Evolutionary conservation across 2,329 filamentous ascomycete genomes (phyloP).

Genomic region (Xylaria sp.): DNA sequence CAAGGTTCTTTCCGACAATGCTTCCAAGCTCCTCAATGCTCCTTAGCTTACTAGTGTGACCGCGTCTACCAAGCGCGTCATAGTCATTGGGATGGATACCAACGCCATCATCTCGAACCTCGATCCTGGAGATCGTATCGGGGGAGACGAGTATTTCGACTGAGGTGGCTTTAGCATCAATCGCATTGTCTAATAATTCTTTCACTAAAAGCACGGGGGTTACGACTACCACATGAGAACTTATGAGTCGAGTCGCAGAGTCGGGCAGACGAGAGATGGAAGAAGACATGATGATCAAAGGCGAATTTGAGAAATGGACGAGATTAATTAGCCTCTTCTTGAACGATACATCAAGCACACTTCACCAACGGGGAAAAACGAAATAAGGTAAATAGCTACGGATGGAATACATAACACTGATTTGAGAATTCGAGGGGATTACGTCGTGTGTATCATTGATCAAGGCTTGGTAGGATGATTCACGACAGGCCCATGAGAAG

Average conservation of each 20-base stretch:
- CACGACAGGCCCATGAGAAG: not conserved
- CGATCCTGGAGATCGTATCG: conserved; percentile 74
- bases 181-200: conserved; percentile 80
- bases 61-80: conserved; percentile 68
- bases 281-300: conserved; percentile 35
- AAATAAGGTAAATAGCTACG: not conserved
- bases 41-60: conserved; percentile 78
- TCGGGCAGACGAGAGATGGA: conserved; percentile 60
- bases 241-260: conserved; percentile 64
- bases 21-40: conserved; percentile 69
- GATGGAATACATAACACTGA: not conserved
- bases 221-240: conserved; percentile 68
- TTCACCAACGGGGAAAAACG: not conserved
- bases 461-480: not conserved
- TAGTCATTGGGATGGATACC: conserved; percentile 74
- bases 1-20: conserved; percentile 69
- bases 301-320: not conserved
- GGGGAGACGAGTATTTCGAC: conserved; percentile 71
- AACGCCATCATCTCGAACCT: conserved; percentile 78
- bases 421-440: not conserved
- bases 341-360: not conserved
- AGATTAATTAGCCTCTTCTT: not conserved
- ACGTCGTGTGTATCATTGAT: not conserved
- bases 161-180: conserved; percentile 75
- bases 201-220: conserved; percentile 73